Base-by-base conservation (phyloP, 2,329 filamentous ascomycete genomes). In the Hymenoscyphus fraxineus region DNA sequence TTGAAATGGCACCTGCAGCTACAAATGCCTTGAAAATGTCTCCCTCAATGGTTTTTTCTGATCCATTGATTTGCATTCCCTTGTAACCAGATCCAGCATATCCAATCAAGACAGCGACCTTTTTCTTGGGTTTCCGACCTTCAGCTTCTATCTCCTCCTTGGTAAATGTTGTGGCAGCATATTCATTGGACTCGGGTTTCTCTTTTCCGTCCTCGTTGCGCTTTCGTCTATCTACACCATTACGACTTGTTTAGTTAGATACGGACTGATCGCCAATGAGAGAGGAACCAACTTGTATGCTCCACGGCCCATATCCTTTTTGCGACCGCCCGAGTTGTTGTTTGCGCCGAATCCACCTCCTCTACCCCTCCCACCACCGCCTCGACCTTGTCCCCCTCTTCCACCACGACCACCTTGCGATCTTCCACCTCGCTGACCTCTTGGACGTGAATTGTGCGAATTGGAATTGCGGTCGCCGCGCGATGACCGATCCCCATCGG, bases 11-110 rank as follows among this genome's bases (percentile, higher is more conserved):
- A 19, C 93, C 91, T 2, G 95, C 93, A 2, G 88, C 87, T 67
- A 99, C 90, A 71, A 99, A 94, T 2, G 95, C 95, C 39, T 87
- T 86, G 79, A 99, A 99, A 2, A 99, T 81, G 72, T 99, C 95
- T 55, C 94, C 91, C 79, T 99, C 95, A 68, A 99, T 98, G 0
- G 94, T 99, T 80, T 93, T 93, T 75, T 97, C 88, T 68, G 87
- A 80, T 72, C 83, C 82, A 76, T 89, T 88, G 75, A 99, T 90
- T 79, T 99, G 95, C 88, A 99, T 96, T 73, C 95, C 95, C 79
- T 92, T 93, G 82, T 99, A 99, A 16, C 95, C 95, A 10, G 92
- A 97, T 59, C 95, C 95, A 6, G 93, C 93, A 77, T 99, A 99
- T 16, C 95, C 95, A 71, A 99, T 88, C 81, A 98, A 81, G 39